Conservation (phyloP, 1,139 yeast genomes). For the Zygoascus hellenicus region DNA sequence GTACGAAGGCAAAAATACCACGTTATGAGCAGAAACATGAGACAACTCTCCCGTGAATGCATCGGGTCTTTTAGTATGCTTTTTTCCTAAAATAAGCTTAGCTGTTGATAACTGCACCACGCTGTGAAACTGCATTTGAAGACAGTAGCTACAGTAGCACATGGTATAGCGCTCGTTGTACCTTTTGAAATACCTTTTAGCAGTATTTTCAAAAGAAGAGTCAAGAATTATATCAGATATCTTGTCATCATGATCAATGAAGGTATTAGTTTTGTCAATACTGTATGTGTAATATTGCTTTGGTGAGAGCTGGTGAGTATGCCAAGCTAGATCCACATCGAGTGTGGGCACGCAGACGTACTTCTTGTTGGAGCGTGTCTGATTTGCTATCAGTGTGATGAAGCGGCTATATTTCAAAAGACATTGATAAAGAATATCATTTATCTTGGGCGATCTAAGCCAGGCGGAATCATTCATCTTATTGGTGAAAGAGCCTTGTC, state of each 20-base stretch:
- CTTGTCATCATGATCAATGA: slow-evolving; percentile 35
- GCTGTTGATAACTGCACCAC: slow-evolving; percentile 10
- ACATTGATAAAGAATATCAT: slow-evolving; percentile 26
- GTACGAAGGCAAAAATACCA: slow-evolving; percentile 12
- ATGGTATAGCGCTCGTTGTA: slow-evolving; percentile 30
- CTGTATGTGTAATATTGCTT: slow-evolving; percentile 30
- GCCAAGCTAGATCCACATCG: slow-evolving; percentile 41
- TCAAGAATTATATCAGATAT: slow-evolving; percentile 28
- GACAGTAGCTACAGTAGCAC: slow-evolving; percentile 34
- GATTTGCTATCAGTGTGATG: slow-evolving; percentile 23
- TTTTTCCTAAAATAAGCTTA: not conserved
- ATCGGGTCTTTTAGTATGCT: slow-evolving; percentile 10
- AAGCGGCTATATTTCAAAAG: slow-evolving; percentile 32
- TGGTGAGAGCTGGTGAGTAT: slow-evolving; percentile 37
- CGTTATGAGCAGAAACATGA: slow-evolving; percentile 22
- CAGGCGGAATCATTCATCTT: slow-evolving; percentile 35
- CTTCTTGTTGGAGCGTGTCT: slow-evolving; percentile 9
- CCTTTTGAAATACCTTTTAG: slow-evolving; percentile 23
- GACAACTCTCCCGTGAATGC: slow-evolving; percentile 3
- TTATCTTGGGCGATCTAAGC: slow-evolving; percentile 29
- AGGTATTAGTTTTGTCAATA: slow-evolving; percentile 15
- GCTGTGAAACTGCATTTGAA: slow-evolving; percentile 21
- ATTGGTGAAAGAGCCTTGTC: slow-evolving; percentile 35
- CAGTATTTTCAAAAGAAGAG: slow-evolving; percentile 26
- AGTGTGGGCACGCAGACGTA: slow-evolving; percentile 36